Conservation (phyloP, 2,329 filamentous ascomycete species). For the Salinomyces thailandicus region DNA sequence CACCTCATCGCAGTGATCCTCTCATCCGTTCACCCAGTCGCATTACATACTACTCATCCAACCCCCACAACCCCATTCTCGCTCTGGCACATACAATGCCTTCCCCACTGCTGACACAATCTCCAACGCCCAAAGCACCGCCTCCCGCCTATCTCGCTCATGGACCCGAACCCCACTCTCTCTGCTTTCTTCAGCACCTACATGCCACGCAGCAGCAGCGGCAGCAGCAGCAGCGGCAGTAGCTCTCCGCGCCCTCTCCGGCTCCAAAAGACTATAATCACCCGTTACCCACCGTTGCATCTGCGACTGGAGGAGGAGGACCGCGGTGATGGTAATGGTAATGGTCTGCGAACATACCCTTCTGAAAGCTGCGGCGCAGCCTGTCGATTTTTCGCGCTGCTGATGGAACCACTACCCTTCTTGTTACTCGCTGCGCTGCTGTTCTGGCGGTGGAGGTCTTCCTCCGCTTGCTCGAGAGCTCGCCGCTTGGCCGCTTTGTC, state of each 20-base stretch:
- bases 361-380: constrained; percentile 20
- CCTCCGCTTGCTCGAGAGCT: constrained; percentile 24
- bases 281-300: constrained; percentile 5
- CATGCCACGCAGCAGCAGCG: too few relatives aligned
- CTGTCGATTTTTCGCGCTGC: constrained; percentile 17
- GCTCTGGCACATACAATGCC: constrained; percentile 1
- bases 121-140: constrained; percentile 9
- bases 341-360: constrained; percentile 20
- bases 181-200: too few relatives aligned
- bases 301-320: constrained; percentile 1
- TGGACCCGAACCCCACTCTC: constrained; percentile 2
- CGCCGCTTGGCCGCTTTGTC: constrained; percentile 27
- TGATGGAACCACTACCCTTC: too few relatives aligned
- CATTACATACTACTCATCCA: too few relatives aligned
- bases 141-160: constrained; percentile 8
- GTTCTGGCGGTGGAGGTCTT: constrained; percentile 15
- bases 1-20: too few relatives aligned
- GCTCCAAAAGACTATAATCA: too few relatives aligned
- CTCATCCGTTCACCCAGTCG: too few relatives aligned
- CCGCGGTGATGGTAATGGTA: too few relatives aligned
- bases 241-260: too few relatives aligned
- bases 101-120: constrained; percentile 9
- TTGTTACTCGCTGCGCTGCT: too few relatives aligned
- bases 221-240: too few relatives aligned
- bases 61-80: too few relatives aligned